phyloP scores from a whole-genome alignment of 441 rosid species.

The Francoa sonchifolia region DNA sequence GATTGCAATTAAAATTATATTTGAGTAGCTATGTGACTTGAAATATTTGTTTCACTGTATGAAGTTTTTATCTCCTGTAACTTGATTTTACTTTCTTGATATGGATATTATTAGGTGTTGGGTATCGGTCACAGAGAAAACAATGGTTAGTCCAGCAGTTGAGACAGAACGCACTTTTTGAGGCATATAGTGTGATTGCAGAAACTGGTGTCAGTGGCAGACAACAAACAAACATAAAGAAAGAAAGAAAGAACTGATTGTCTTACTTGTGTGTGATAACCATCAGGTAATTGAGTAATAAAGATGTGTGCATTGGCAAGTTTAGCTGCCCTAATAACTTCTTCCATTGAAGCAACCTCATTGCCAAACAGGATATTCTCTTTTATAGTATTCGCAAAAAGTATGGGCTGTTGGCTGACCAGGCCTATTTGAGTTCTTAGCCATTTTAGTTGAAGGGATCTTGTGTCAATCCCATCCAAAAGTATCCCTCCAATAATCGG shows the following conservation, averaged over 20 bases:
- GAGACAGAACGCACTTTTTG: no score
- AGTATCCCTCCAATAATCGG: conserved; percentile 24
- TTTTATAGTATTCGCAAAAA: conserved; percentile 24
- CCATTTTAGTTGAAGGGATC: conserved; percentile 24
- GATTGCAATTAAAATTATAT: no score
- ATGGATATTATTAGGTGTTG: no score
- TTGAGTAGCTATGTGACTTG: no score
- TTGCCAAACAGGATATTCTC: conserved; percentile 31
- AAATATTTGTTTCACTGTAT: no score
- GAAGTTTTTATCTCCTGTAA: no score
- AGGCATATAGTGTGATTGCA: no score
- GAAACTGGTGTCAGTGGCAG: not conserved
- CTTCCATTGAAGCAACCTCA: conserved; percentile 21
- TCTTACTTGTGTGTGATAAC: conserved; percentile 18
- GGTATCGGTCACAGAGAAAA: no score
- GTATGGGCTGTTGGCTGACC: conserved; percentile 32
- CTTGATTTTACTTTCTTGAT: no score
- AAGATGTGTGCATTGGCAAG: conserved; percentile 24
- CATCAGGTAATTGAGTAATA: conserved; percentile 16
- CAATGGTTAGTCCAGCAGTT: no score
- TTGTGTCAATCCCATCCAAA: conserved; percentile 22
- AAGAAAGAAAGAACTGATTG: not conserved
- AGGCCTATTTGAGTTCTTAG: conserved; percentile 27
- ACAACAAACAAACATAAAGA: not conserved
- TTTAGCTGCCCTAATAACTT: conserved; percentile 21